A percentile compares a stretch with the other conserved stretches of the same genome.
These are phyloP conservation scores for Raddia distichophylla DNA, from an alignment of 176 grass and related monocot species.

Conservation along the genomic window DNA sequence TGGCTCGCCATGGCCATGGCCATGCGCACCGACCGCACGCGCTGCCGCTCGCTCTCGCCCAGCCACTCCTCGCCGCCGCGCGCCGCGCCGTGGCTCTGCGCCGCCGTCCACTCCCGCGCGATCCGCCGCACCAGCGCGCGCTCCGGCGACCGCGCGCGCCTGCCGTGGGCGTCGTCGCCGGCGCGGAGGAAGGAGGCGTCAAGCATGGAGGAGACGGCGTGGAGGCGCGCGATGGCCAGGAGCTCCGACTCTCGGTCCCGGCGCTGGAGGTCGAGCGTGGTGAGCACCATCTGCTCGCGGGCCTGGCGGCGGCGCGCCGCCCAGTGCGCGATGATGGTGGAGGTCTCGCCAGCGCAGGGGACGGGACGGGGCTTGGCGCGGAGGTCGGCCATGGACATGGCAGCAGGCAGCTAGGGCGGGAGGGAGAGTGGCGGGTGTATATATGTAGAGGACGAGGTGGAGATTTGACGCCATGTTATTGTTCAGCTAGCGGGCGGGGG, in stretches of 20 bases:
- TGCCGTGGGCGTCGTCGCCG: neutral
- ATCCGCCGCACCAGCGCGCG: constrained; percentile 76
- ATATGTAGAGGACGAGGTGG: constrained; percentile 22
- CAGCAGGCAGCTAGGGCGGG: neutral
- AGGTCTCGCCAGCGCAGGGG: constrained; percentile 42
- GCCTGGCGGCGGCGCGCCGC: constrained; percentile 70
- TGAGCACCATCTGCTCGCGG: constrained; percentile 73
- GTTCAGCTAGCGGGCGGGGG: neutral
- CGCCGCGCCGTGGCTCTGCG: constrained; percentile 7
- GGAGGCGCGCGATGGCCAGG: constrained; percentile 80
- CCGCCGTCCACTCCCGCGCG: constrained; percentile 61
- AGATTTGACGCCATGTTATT: neutral
- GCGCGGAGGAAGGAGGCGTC: constrained; percentile 68
- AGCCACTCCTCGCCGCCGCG: constrained; percentile 51
- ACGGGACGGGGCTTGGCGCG: constrained; percentile 27
- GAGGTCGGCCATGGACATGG: constrained; percentile 34
- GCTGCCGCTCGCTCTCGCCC: constrained; percentile 69
- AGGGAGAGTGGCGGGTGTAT: constrained; percentile 14
- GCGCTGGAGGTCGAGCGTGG: constrained; percentile 71
- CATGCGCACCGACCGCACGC: constrained; percentile 69
- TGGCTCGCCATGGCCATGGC: constrained; percentile 59
- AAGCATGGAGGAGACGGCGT: constrained; percentile 94
- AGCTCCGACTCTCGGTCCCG: constrained; percentile 90
- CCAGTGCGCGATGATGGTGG: constrained; percentile 73
- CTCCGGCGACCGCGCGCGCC: constrained; percentile 52